Base-by-base conservation (phyloP, 257 asterid species). In the Solanum chaucha region DNA sequence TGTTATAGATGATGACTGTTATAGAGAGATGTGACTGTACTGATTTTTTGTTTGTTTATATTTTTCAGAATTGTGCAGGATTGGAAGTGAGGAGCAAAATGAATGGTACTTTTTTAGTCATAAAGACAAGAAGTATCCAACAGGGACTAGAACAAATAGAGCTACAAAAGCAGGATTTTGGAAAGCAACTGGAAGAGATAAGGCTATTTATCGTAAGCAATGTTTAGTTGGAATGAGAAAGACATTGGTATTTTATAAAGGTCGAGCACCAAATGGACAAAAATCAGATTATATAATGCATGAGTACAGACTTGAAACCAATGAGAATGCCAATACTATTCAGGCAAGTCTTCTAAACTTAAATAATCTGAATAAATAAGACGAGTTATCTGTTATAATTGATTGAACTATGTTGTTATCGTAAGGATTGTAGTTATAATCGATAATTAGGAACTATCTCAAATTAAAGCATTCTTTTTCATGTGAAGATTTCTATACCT, bases 101-200 rank as follows among this genome's bases (percentile, higher is more conserved):
- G 98, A 94, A 0, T 95, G 95, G 94, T 94, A 94, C 83, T 95
- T 95, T 89, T 95, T 93, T 83, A 94, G 98, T 77, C 98, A 94
- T 22, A 95, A 94, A 85, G 98, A 95, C 87, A 92, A 92, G 92
- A 95, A 95, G 65, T 95, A 95, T 84, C 96, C 97, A 22, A 94
- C 96, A 0, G 97, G 98, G 38, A 94, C 96, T 5, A 90, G 98
- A 3, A 92, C 98, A 6, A 95, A 95, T 88, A 92, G 98, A 46
- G 98, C 97, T 13, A 95, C 98, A 24, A 94, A 91, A 70, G 96
- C 95, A 30, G 97, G 98, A 22, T 95, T 95, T 74, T 95, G 98
- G 98, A 94, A 95, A 88, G 98, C 98, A 26, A 95, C 98, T 15
- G 98, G 98, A 84, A 92, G 96, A 86, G 98, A 95, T 68, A 91